phyloP scores from a whole-genome alignment of 163 green algal species.

The Dunaliella salina region DNA sequence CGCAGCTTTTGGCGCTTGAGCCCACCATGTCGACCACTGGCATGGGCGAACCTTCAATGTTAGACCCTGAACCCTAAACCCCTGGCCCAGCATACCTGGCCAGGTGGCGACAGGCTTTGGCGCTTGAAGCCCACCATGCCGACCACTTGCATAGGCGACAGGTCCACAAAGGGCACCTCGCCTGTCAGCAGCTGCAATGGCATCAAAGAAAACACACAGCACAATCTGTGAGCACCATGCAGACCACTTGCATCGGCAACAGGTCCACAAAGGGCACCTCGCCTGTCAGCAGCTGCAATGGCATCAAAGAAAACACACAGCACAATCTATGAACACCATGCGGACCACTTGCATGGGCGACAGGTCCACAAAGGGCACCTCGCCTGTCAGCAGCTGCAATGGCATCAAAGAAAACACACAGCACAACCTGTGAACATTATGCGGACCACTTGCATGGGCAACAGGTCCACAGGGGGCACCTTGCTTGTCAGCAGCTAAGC shows the following conservation, averaged over 20 bases:
- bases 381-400: constrained; percentile 14
- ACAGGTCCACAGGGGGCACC: constrained; percentile 21
- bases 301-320: no score
- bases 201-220: no score
- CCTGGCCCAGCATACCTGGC: neutral
- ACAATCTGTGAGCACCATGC: constrained; percentile 41
- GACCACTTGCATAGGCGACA: constrained; percentile 77
- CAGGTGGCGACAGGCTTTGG: constrained; percentile 32
- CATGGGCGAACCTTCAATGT: no score
- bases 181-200: constrained; percentile 42
- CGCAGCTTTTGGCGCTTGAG: no score
- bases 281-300: constrained; percentile 14
- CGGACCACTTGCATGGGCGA: constrained; percentile 77
- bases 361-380: constrained; percentile 15
- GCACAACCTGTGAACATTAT: constrained; percentile 40
- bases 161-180: constrained; percentile 56
- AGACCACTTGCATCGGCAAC: constrained; percentile 76
- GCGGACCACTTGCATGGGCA: constrained; percentile 75
- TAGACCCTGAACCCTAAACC: no score
- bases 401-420: no score
- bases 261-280: constrained; percentile 15
- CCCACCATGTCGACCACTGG: no score
- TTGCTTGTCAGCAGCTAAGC: constrained; percentile 14
- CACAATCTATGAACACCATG: constrained; percentile 39
- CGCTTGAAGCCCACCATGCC: constrained; percentile 67